Percentiles rank a stretch among this genome's conserved stretches.
Evolutionary conservation across 495 filamentous ascomycete species (phyloP).

Genomic region (Entonaema liquescens): DNA sequence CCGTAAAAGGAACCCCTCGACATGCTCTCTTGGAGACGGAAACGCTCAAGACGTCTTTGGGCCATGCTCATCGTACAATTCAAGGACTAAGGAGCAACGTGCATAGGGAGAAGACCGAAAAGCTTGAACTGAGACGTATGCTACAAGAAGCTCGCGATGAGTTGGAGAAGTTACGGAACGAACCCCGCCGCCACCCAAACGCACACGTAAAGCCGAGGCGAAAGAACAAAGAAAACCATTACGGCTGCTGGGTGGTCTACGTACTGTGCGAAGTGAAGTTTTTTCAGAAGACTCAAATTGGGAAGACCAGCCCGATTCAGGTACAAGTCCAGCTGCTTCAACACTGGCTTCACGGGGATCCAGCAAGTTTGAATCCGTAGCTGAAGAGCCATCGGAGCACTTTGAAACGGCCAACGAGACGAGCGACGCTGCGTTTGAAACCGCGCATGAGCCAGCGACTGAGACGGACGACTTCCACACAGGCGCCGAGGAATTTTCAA

Average conservation of each 20-base stretch:
- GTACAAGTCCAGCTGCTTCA: slow-evolving; percentile 42
- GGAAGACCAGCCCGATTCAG: slow-evolving; percentile 75
- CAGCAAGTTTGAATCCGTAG: slow-evolving; percentile 37
- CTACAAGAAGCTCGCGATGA: slow-evolving; percentile 96
- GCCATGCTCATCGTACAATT: slow-evolving; percentile 95
- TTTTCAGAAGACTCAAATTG: slow-evolving; percentile 81
- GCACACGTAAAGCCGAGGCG: slow-evolving; percentile 74
- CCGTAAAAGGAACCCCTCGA: slow-evolving; percentile 87
- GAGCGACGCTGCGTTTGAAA: slow-evolving; percentile 86
- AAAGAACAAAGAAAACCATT: slow-evolving; percentile 79
- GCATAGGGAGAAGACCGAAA: slow-evolving; percentile 97
- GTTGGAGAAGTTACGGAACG: slow-evolving; percentile 76
- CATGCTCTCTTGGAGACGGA: slow-evolving; percentile 92
- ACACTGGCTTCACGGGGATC: slow-evolving; percentile 45
- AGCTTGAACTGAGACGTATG: slow-evolving; percentile 93
- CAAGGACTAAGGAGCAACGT: slow-evolving; percentile 93
- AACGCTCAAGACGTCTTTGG: slow-evolving; percentile 89
- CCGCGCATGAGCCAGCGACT: slow-evolving; percentile 80
- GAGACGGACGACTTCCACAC: slow-evolving; percentile 97
- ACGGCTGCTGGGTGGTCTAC: slow-evolving; percentile 78
- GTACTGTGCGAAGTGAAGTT: slow-evolving; percentile 78
- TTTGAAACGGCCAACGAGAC: slow-evolving; percentile 89
- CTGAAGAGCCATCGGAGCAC: slow-evolving; percentile 59
- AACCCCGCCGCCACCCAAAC: slow-evolving; percentile 61
- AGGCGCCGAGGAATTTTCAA: slow-evolving; percentile 82